These are phyloP conservation scores for Salicornia ramosissima DNA, from an alignment of 148 eudicot genomes.

Conservation along the genomic window DNA sequence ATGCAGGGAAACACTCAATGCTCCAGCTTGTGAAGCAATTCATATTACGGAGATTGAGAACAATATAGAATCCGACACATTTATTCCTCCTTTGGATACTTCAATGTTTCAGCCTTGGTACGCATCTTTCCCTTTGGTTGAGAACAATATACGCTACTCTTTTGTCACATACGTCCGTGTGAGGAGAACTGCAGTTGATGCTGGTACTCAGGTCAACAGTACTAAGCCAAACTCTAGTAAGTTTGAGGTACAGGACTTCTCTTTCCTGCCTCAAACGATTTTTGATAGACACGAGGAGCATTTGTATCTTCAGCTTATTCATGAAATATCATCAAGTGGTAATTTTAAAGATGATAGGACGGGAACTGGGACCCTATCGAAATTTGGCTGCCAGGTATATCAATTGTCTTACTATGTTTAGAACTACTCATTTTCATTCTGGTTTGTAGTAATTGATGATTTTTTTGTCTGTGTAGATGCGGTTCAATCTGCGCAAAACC, in stretches of 20 bases:
- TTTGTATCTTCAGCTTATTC: conserved; percentile 56
- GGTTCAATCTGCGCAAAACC: conserved; percentile 80
- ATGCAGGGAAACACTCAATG: conserved; percentile 82
- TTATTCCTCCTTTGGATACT: conserved; percentile 64
- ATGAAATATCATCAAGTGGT: conserved; percentile 67
- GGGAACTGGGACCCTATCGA: conserved; percentile 83
- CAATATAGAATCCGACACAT: conserved; percentile 74
- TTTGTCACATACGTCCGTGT: conserved; percentile 84
- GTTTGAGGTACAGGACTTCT: conserved; percentile 54
- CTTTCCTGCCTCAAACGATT: conserved; percentile 62
- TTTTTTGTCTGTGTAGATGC: conserved; percentile 56
- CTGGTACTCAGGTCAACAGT: conserved; percentile 31
- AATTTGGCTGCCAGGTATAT: conserved; percentile 92
- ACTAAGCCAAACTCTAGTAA: conserved; percentile 25
- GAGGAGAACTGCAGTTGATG: conserved; percentile 39
- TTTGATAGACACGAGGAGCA: conserved; percentile 84
- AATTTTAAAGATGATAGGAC: conserved; percentile 75
- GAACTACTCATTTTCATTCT: not conserved
- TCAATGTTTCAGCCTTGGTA: conserved; percentile 82
- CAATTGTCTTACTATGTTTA: not conserved
- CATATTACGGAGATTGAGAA: conserved; percentile 79
- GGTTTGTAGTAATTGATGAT: conserved; percentile 6
- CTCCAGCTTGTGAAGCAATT: conserved; percentile 81
- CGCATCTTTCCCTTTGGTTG: conserved; percentile 60
- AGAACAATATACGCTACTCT: conserved; percentile 53